Evolutionary conservation across 176 grass and related monocot genomes (phyloP).

Genomic region (Elymus sibiricus): DNA sequence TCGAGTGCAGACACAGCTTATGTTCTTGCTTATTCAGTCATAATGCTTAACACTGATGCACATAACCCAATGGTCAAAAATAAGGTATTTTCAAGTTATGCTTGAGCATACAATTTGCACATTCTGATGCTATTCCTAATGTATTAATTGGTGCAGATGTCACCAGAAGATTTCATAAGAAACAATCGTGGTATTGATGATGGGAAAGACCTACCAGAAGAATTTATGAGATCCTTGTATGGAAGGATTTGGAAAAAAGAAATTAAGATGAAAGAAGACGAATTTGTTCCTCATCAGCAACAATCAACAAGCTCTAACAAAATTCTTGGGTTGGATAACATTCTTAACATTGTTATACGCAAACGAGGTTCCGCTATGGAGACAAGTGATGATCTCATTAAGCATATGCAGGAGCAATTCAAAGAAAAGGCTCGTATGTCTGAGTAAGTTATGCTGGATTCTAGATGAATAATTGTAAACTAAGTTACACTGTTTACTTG

Average conservation of each 20-base stretch:
- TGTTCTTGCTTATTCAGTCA: slow-evolving; percentile 98
- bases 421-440: slow-evolving; percentile 99
- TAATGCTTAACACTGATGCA: slow-evolving; percentile 96
- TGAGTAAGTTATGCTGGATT: slow-evolving; percentile 61
- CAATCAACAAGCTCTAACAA: slow-evolving; percentile 82
- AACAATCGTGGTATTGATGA: slow-evolving; percentile 97
- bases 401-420: slow-evolving; percentile 98
- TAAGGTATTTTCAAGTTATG: slow-evolving; percentile 60
- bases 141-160: slow-evolving; percentile 74
- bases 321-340: slow-evolving; percentile 97
- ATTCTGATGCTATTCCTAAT: slow-evolving; percentile 24
- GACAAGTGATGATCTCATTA: slow-evolving; percentile 93
- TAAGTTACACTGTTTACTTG: slow-evolving; percentile 8
- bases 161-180: slow-evolving; percentile 95
- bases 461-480: slow-evolving; percentile 17
- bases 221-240: slow-evolving; percentile 98
- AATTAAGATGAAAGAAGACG: slow-evolving; percentile 99
- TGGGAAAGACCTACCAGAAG: slow-evolving; percentile 94
- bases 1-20: slow-evolving; percentile 99
- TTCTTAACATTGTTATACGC: slow-evolving; percentile 95
- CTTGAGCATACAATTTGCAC: not conserved
- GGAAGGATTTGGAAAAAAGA: slow-evolving; percentile 92
- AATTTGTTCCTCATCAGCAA: slow-evolving; percentile 81
- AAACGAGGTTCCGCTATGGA: slow-evolving; percentile 83
- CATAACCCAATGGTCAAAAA: slow-evolving; percentile 99